Base-by-base conservation (phyloP, 2,329 filamentous ascomycete species). In the Venturia effusa region DNA sequence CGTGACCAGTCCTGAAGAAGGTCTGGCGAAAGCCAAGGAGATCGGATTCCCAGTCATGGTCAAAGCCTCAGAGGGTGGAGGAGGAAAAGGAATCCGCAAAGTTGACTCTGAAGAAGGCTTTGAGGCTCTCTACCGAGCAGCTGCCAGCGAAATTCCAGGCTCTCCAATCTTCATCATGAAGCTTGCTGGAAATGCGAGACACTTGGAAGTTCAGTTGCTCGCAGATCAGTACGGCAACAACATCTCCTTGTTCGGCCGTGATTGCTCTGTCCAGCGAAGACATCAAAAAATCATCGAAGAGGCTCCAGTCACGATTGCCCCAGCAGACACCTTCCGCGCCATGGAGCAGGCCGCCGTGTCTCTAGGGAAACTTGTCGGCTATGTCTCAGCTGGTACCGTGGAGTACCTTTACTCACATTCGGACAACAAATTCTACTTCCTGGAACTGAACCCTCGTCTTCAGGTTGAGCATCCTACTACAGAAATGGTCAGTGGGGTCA, bases 151-250 rank as follows among this genome's bases (percentile, higher is more conserved):
- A 77, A 97, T 99, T 69, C 95, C 94, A 13, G 95, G 95, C 59
- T 99, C 94, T 37, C 94, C 95, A 69, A 99, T 99, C 78, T 99
- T 99, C 84, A 96, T 99, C 80, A 99, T 99, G 94, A 97, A 99
- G 85, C 82, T 99, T 67, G 94, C 94, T 61, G 94, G 93, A 70
- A 96, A 96, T 74, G 94, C 94, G 48, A 84, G 94, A 70, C 94
- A 99, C 83, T 81, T 99, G 79, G 94, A 99, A 78, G 95, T 99
- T 65, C 94, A 99, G 80, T 82, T 99, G 68, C 83, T 99, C 63
- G 95, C 94, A 68, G 95, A 99, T 81, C 92, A 99, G 83, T 99
- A 99, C 76, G 94, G 95, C 74, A 97, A 99, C 85, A 97, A 97
- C 80, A 97, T 99, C 74, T 99, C 94, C 10, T 86, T 99, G 61